A percentile compares a stretch with the other conserved stretches of the same genome.
Conservation (phyloP, 2,329 filamentous ascomycete species). For the Pyricularia sp. region DNA sequence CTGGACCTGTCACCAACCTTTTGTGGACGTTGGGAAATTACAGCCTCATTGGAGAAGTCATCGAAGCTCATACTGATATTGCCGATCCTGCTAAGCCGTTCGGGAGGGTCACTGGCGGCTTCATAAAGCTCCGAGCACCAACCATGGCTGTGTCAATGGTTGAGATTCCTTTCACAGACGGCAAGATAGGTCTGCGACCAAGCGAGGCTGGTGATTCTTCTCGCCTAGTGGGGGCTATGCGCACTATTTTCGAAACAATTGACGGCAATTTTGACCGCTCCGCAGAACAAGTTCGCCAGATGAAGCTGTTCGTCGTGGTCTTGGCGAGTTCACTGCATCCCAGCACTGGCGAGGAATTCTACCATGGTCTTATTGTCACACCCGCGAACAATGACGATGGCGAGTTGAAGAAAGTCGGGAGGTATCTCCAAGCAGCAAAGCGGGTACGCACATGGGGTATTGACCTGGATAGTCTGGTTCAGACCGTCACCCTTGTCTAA, state of each 20-base stretch:
- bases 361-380: neutral
- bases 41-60: neutral
- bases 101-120: neutral
- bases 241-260: neutral
- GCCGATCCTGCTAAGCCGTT: neutral
- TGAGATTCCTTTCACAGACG: neutral
- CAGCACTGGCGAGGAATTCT: neutral
- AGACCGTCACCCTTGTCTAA: neutral
- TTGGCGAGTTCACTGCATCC: neutral
- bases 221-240: no score
- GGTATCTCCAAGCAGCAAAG: neutral
- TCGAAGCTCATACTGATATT: neutral
- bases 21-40: neutral
- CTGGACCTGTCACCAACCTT: neutral
- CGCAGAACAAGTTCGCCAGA: neutral
- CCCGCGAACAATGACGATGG: neutral
- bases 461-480: neutral
- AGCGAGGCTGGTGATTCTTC: neutral
- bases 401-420: neutral
- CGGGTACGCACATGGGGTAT: neutral
- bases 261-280: neutral
- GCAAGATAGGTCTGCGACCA: neutral
- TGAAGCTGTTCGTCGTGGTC: neutral
- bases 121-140: neutral
- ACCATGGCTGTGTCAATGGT: neutral